These are phyloP conservation scores for Nectriaceae sp. DNA, from an alignment of 2,329 filamentous ascomycete genomes.

Conservation along the genomic window DNA sequence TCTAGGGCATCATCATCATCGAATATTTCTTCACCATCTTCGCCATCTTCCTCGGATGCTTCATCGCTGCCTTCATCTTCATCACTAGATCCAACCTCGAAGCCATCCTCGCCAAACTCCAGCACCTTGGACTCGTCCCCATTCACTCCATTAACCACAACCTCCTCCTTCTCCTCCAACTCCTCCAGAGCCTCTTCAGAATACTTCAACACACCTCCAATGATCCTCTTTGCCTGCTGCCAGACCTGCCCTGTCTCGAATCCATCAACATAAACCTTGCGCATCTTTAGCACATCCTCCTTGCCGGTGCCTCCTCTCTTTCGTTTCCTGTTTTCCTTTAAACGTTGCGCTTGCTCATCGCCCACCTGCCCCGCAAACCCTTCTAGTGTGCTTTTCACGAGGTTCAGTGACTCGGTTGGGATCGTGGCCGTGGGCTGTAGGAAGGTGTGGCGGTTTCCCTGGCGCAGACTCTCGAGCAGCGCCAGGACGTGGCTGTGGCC, in stretches of 20 bases:
- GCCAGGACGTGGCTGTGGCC: constrained; percentile 45
- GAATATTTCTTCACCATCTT: constrained; percentile 27
- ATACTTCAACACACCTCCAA: constrained; percentile 57
- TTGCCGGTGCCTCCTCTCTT: constrained; percentile 62
- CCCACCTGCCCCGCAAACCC: constrained; percentile 73
- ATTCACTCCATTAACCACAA: constrained; percentile 28
- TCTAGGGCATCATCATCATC: constrained; percentile 22
- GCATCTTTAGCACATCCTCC: constrained; percentile 68
- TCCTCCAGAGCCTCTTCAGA: constrained; percentile 49
- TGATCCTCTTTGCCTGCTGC: constrained; percentile 87
- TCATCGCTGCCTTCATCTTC: constrained; percentile 33
- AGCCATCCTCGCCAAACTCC: constrained; percentile 32
- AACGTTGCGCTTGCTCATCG: constrained; percentile 68
- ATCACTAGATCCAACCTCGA: constrained; percentile 32
- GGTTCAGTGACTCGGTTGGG: constrained; percentile 68
- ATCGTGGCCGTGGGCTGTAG: constrained; percentile 71
- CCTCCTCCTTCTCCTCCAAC: constrained; percentile 53
- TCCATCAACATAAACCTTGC: constrained; percentile 82
- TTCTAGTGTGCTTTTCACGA: constrained; percentile 81
- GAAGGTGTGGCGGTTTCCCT: constrained; percentile 69
- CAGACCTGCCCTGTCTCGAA: constrained; percentile 90
- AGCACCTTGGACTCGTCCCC: constrained; percentile 32
- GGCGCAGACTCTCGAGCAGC: constrained; percentile 58
- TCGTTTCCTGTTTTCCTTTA: constrained; percentile 74
- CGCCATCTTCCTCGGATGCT: constrained; percentile 28